Percentiles rank a stretch among this genome's conserved stretches.
These are phyloP conservation scores for Rhynchosporium graminicola DNA, from an alignment of 2,329 filamentous ascomycete species.

Conservation along the genomic window DNA sequence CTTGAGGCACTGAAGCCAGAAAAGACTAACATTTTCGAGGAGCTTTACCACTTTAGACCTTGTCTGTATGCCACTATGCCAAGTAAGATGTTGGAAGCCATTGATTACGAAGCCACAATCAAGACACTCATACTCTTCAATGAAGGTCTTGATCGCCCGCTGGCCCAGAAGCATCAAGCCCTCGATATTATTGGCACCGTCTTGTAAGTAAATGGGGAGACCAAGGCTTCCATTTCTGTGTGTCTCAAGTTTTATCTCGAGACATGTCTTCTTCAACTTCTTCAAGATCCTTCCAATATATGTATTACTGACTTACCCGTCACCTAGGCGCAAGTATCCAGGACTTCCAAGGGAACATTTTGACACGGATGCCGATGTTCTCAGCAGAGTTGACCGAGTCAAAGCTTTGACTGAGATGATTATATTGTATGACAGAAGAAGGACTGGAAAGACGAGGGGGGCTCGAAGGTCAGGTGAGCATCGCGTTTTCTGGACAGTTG, in stretches of 20 bases:
- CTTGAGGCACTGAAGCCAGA: not conserved
- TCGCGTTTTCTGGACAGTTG: too few relatives aligned
- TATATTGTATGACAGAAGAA: constrained; percentile 9
- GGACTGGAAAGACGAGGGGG: not conserved
- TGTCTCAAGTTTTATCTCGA: too few relatives aligned
- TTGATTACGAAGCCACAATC: constrained; percentile 14
- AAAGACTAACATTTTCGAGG: not conserved
- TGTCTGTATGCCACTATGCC: not conserved
- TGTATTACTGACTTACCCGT: too few relatives aligned
- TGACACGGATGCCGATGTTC: constrained; percentile 10
- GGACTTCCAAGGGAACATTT: constrained; percentile 3
- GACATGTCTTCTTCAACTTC: too few relatives aligned
- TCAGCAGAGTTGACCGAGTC: not conserved
- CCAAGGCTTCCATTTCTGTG: too few relatives aligned
- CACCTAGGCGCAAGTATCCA: not conserved
- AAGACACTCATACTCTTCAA: constrained; percentile 2
- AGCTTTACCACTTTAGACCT: not conserved
- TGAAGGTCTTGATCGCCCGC: not conserved
- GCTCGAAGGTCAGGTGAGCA: not conserved
- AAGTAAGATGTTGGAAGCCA: constrained; percentile 1
- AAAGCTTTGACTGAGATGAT: constrained; percentile 14
- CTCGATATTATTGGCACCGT: constrained; percentile 14
- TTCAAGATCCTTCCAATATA: too few relatives aligned
- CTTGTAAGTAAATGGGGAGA: not conserved
- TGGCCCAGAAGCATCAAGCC: constrained; percentile 8